These are phyloP conservation scores for Lactifluus echinatus DNA, from an alignment of 768 basidiomycete genomes.

Conservation along the genomic window DNA sequence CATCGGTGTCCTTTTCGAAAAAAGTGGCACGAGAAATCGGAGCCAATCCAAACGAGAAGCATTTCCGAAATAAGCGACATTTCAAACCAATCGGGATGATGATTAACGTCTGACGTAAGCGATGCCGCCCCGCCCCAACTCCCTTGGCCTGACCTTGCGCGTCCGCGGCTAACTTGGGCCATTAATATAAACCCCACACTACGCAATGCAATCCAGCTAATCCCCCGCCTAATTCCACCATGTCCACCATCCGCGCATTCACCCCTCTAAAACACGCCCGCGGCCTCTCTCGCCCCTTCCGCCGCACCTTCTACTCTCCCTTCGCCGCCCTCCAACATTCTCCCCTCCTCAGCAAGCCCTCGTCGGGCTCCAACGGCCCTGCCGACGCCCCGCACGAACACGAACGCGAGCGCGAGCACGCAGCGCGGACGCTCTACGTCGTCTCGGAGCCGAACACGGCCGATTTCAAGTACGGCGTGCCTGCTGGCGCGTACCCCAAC, in stretches of 20 bases:
- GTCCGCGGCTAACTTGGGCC: background rate
- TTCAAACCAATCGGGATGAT: slow-evolving; percentile 15
- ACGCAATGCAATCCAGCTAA: background rate
- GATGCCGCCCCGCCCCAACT: background rate
- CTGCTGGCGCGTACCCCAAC: slow-evolving; percentile 48
- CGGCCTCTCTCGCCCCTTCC: slow-evolving; percentile 23
- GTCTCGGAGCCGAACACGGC: slow-evolving; percentile 65
- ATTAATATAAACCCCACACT: background rate
- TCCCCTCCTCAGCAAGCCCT: slow-evolving; percentile 28
- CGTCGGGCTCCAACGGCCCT: slow-evolving; percentile 17
- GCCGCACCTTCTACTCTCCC: slow-evolving; percentile 58
- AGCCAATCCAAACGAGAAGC: background rate
- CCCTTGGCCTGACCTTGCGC: background rate
- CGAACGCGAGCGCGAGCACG: slow-evolving; percentile 55
- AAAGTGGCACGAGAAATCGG: background rate
- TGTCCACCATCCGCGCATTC: slow-evolving; percentile 27
- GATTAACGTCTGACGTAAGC: background rate
- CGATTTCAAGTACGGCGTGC: slow-evolving; percentile 56
- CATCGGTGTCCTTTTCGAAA: background rate
- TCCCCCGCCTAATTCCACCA: slow-evolving; percentile 4
- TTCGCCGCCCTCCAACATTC: slow-evolving; percentile 43
- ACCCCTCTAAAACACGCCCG: slow-evolving; percentile 24
- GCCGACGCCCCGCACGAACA: slow-evolving; percentile 33
- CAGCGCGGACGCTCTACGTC: slow-evolving; percentile 52
- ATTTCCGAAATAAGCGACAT: background rate